These are phyloP conservation scores for Antitrichia curtipendula DNA, from an alignment of 225 moss, liverwort and hornwort species.

Conservation along the genomic window DNA sequence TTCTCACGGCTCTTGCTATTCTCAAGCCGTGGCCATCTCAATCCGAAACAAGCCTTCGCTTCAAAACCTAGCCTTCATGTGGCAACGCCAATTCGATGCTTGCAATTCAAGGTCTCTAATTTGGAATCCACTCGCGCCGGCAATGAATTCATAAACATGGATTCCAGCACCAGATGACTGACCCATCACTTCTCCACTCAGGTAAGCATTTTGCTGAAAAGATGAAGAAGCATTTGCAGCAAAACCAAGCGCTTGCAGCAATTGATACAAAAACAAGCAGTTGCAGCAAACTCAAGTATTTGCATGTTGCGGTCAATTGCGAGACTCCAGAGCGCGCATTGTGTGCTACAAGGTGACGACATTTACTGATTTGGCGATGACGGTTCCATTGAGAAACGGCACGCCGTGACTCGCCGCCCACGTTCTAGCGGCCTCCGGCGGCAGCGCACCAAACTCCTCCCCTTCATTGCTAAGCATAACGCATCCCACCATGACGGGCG, in stretches of 20 bases:
- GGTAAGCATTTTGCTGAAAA: not conserved
- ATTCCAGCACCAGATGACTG: not conserved
- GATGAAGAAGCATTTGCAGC: not conserved
- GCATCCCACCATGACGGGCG: slow-evolving; percentile 60
- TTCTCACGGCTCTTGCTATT: not conserved
- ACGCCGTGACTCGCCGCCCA: slow-evolving; percentile 26
- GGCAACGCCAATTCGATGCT: not conserved
- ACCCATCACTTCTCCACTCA: not conserved
- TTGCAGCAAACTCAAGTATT: not conserved
- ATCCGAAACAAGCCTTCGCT: not conserved
- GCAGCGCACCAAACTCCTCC: slow-evolving; percentile 44
- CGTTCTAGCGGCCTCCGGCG: slow-evolving; percentile 13
- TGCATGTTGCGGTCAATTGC: not conserved
- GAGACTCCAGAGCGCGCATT: not conserved
- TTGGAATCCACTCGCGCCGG: not conserved
- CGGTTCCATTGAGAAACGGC: slow-evolving; percentile 38
- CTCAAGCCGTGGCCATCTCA: not conserved
- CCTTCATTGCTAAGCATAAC: slow-evolving; percentile 58
- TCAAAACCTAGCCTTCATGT: not conserved
- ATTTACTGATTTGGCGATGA: slow-evolving; percentile 8
- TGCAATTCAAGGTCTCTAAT: not conserved
- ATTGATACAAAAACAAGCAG: not conserved
- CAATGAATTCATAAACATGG: not conserved
- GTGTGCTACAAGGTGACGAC: not conserved
- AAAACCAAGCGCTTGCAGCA: not conserved